Evolutionary conservation across 2,329 filamentous ascomycete genomes (phyloP).

Genomic region (Xylariaceae sp.): DNA sequence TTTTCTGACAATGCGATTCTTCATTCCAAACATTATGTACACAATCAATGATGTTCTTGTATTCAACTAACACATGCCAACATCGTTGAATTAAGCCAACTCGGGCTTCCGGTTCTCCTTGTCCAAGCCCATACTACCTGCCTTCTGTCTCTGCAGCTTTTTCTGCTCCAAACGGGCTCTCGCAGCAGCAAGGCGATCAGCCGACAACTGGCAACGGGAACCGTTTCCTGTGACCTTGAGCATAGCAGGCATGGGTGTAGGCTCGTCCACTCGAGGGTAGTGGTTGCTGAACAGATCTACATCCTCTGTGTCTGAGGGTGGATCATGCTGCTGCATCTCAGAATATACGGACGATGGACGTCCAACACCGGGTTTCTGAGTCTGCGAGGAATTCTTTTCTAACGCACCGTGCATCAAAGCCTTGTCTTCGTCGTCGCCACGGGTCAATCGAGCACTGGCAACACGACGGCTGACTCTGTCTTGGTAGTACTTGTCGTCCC

Average conservation of each 20-base stretch:
- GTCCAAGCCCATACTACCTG: conserved; percentile 13
- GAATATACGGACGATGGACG: conserved; percentile 19
- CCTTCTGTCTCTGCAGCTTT: conserved; percentile 44
- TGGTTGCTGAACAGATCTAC: conserved; percentile 43
- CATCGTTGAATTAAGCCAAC: neutral
- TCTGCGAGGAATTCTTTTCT: conserved; percentile 14
- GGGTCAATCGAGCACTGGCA: conserved; percentile 4
- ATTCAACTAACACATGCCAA: neutral
- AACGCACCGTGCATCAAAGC: conserved; percentile 12
- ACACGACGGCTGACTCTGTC: conserved; percentile 4
- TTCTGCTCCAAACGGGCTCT: conserved; percentile 51
- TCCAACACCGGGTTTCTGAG: conserved; percentile 21
- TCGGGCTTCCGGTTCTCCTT: conserved; percentile 44
- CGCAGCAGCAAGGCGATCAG: conserved; percentile 49
- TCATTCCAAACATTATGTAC: conserved; percentile 3
- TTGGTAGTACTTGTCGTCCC: conserved; percentile 2
- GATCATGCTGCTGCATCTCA: no score
- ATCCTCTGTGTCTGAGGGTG: conserved; percentile 24
- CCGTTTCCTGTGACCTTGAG: conserved; percentile 30
- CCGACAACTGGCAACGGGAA: conserved; percentile 41
- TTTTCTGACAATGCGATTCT: conserved; percentile 5
- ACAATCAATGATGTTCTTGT: no score
- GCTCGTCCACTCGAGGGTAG: conserved; percentile 41
- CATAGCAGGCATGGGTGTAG: conserved; percentile 22
- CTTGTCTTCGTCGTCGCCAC: conserved; percentile 8